Evolutionary conservation across 2,329 filamentous ascomycete species (phyloP), one percentile per base, ranked within the genome.

Genomic region (Botrytis cinerea): DNA sequence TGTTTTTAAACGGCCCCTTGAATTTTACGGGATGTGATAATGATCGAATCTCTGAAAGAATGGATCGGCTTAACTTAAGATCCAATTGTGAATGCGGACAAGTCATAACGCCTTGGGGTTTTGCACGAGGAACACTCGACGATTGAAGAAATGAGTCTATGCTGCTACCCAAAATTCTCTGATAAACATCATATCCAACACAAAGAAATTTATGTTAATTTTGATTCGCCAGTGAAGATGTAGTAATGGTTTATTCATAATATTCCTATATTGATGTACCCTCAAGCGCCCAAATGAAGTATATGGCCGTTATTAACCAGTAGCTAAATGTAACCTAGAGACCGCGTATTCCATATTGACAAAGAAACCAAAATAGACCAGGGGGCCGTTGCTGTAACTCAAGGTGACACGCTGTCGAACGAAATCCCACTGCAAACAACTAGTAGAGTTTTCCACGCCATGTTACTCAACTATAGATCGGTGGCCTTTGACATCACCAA

Each of bases 21-120:
- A 8, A 28, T 7, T 5, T 28, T 18, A 1, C 6, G 6, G n/a
- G 1, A 0, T 9, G 18, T 18, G n/a, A 57, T 9, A 18, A 28
- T 32, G 8, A 8, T 57, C n/a, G 3, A 57, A 57, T 7, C 5
- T 18, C n/a, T 57, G 14, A 57, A 32, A 28, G 3, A 9, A 18
- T 57, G 6, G n/a, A 8, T 57, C 14, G n/a, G n/a, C 18, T 57
- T 28, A 12, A 18, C 6, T 18, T 57, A 1, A 57, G n/a, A 9
- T 54, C 25, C 25, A n/a, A 16, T 4, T 54, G 25, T 5, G 5
- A 6, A 14, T 14, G 25, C n/a, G 25, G 12, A 2, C 25, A n/a
- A 7, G 48, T n/a, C 12, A 14, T 45, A 45, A 18, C 16, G 1
- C 16, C 43, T 7, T 45, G 5, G 12, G 10, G 43, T 45, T 45